A percentile compares a stretch with the other conserved stretches of the same genome.
phyloP scores from a whole-genome alignment of 805 yeast genomes.

The Ogataea pignaliae region DNA sequence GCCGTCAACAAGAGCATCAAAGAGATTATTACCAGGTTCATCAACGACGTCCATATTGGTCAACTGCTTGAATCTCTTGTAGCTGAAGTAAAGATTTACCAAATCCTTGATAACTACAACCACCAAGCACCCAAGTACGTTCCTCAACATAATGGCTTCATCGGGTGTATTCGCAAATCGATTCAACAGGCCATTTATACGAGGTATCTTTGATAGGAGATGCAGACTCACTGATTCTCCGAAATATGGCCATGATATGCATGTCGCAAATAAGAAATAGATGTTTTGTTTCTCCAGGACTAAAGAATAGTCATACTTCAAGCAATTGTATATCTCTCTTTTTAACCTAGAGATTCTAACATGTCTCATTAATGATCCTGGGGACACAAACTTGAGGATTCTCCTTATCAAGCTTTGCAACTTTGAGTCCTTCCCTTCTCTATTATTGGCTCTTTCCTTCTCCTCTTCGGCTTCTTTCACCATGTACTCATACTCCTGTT shows the following conservation, averaged over 20 bases:
- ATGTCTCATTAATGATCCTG: slow-evolving; percentile 9
- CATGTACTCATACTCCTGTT: slow-evolving; percentile 18
- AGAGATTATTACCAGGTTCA: not conserved
- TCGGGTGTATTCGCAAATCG: slow-evolving; percentile 31
- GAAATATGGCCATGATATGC: slow-evolving; percentile 31
- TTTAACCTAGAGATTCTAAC: slow-evolving; percentile 17
- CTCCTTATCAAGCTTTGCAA: slow-evolving; percentile 1
- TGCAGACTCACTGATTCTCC: slow-evolving; percentile 25
- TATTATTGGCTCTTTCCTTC: not conserved
- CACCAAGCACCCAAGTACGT: slow-evolving; percentile 31
- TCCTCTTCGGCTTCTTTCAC: slow-evolving; percentile 4
- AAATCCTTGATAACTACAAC: slow-evolving; percentile 31
- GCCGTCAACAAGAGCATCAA: no score
- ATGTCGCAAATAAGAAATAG: slow-evolving; percentile 20
- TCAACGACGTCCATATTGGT: slow-evolving; percentile 20
- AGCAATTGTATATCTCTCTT: slow-evolving; percentile 26
- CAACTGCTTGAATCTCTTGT: slow-evolving; percentile 27
- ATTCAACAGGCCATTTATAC: slow-evolving; percentile 18
- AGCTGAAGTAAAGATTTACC: slow-evolving; percentile 28
- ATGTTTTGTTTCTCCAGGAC: slow-evolving; percentile 20
- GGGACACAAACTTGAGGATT: slow-evolving; percentile 4
- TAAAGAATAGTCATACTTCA: slow-evolving; percentile 26
- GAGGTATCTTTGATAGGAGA: slow-evolving; percentile 19
- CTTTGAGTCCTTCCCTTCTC: not conserved
- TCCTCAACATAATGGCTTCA: slow-evolving; percentile 30